These are phyloP conservation scores for Diversispora eburnea DNA, from an alignment of 192 early-diverging fungal genomes.

Conservation along the genomic window DNA sequence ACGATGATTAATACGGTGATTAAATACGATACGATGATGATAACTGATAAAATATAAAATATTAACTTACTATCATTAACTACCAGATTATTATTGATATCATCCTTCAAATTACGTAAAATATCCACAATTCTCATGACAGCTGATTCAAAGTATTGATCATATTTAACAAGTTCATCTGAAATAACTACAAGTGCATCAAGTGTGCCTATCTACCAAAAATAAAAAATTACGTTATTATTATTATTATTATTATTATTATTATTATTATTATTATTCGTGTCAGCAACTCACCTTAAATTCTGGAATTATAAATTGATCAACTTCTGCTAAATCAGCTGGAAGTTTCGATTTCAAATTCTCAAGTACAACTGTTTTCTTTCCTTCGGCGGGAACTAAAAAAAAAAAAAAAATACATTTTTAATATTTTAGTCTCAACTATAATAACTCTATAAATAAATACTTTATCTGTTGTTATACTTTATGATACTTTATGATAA, in stretches of 20 bases:
- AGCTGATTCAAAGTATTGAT: constrained; percentile 70
- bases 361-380: constrained; percentile 56
- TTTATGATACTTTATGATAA: background rate
- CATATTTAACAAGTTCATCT: constrained; percentile 89
- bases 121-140: constrained; percentile 82
- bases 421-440: background rate
- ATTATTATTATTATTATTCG: no score
- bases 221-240: background rate
- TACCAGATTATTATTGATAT: constrained; percentile 58
- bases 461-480: background rate
- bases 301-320: constrained; percentile 80
- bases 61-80: constrained; percentile 77
- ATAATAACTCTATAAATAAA: background rate
- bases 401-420: background rate
- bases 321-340: constrained; percentile 75
- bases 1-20: constrained; percentile 13
- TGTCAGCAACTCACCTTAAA: constrained; percentile 68
- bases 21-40: background rate
- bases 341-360: constrained; percentile 76
- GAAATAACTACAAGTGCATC: constrained; percentile 91
- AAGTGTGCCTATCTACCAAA: constrained; percentile 84
- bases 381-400: constrained; percentile 80
- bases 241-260: no score
- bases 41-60: background rate
- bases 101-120: constrained; percentile 67